phyloP scores from a whole-genome alignment of 768 basidiomycete species.

The Podaxis mareebaensis region DNA sequence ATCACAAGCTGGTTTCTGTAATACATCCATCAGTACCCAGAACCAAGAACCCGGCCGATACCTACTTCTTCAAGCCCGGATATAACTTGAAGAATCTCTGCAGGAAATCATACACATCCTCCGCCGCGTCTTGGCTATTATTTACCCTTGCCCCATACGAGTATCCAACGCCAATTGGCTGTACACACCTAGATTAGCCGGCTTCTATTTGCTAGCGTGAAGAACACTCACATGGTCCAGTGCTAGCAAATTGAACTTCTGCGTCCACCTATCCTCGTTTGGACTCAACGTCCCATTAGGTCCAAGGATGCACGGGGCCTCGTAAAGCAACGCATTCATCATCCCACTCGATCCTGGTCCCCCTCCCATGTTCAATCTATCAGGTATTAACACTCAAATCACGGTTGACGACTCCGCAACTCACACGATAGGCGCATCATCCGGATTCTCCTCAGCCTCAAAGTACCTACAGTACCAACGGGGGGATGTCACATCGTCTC shows the following conservation, averaged over 20 bases:
- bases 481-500: slow-evolving; percentile 8
- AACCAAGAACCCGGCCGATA: too few species aligned
- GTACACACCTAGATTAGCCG: background rate
- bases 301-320: slow-evolving; percentile 27
- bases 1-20: slow-evolving; percentile 26
- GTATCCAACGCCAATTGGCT: slow-evolving; percentile 35
- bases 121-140: slow-evolving; percentile 30
- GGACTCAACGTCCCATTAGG: slow-evolving; percentile 22
- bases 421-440: slow-evolving; percentile 33
- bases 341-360: slow-evolving; percentile 34
- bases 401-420: background rate
- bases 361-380: slow-evolving; percentile 35
- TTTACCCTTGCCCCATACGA: slow-evolving; percentile 35
- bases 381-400: background rate
- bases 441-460: slow-evolving; percentile 27
- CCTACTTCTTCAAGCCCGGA: slow-evolving; percentile 21
- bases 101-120: slow-evolving; percentile 36
- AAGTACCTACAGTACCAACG: slow-evolving; percentile 30
- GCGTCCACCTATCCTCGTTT: slow-evolving; percentile 29
- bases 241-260: slow-evolving; percentile 26
- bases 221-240: slow-evolving; percentile 25
- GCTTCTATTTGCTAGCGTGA: background rate
- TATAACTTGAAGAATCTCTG: slow-evolving; percentile 33
- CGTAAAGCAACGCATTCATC: slow-evolving; percentile 26
- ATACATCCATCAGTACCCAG: background rate